Base-by-base conservation (phyloP, 2,329 filamentous ascomycete genomes). In the Ceratocystis huliohia region DNA sequence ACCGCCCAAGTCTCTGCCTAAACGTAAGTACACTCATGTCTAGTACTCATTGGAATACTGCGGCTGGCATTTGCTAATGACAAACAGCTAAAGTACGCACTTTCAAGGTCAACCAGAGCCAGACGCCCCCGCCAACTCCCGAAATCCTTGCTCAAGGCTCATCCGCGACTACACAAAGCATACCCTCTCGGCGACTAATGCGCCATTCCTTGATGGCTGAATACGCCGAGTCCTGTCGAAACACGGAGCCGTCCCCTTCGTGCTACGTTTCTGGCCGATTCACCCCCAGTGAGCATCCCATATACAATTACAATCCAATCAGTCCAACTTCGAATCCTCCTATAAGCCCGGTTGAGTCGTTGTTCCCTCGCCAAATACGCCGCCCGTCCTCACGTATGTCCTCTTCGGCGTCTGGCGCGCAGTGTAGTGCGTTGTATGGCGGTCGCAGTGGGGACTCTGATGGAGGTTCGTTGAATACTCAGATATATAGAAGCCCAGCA, bases 121-220 rank as follows among this genome's bases (percentile, higher is more conserved):
- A 66, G 37, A 45, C 45, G 7, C 50, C 41, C 2, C 33, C 50
- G 22, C 8, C 57, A 17, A 68, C 61, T 4, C 67, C 67, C 30
- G 61, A 64, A 33, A 50, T 63, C 25, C 63, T 64, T 6, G 61
- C 67, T 6, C 67, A 68, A n/a, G 44, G 64, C 1, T 68, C 64
- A 17, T 17, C 56, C 28, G 64, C 61, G 15, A 33, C 63, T 28
- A 61, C 61, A 5, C 53, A 66, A 25, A 61, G 28, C 53, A 53
- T 61, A 22, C 67, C 67, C 8, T 56, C 59, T 13, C 67, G 67
- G 8, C 64, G 64, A n/a, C 44, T 68, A 7, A 28, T 68, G 5
- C 67, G 64, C 13, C 67, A 68, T 44, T 68, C 67, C 7, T 25
- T 68, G 30, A 65, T 68, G 50, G 64, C 61, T n/a, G 67, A 68